Evolutionary conservation across 202 grass and related monocot genomes (phyloP).

Genomic region (Thinopyrum obtusiflorum): DNA sequence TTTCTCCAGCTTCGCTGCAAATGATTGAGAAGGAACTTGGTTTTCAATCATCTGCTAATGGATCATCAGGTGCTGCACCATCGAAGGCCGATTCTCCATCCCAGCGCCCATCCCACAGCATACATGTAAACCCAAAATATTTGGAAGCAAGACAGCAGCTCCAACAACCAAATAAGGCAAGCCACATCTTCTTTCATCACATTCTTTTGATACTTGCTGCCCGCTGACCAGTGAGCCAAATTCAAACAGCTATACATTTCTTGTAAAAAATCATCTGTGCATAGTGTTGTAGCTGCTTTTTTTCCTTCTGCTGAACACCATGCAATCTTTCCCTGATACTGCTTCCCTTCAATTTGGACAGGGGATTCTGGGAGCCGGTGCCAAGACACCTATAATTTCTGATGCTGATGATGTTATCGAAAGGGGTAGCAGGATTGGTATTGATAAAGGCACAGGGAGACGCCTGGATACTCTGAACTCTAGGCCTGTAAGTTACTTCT

Average conservation of each 20-base stretch:
- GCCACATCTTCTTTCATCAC: constrained; percentile 26
- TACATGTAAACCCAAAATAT: constrained; percentile 99
- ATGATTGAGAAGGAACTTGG: constrained; percentile 85
- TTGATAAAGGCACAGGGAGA: constrained; percentile 44
- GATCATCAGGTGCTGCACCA: constrained; percentile 51
- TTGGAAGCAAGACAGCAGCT: constrained; percentile 80
- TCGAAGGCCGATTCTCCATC: constrained; percentile 69
- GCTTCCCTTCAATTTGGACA: constrained; percentile 32
- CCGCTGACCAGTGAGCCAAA: too few species aligned
- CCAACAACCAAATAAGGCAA: constrained; percentile 63
- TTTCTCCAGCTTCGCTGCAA: constrained; percentile 64
- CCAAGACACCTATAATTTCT: constrained; percentile 39
- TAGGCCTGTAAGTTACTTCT: constrained; percentile 53
- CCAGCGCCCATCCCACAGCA: constrained; percentile 67
- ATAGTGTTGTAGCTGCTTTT: neutral
- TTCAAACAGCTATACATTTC: neutral
- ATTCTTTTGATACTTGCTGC: neutral
- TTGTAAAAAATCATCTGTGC: neutral
- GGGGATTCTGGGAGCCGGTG: constrained; percentile 43
- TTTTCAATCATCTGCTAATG: constrained; percentile 65
- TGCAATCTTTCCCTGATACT: constrained; percentile 22
- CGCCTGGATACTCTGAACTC: constrained; percentile 36
- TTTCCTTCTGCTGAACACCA: neutral
- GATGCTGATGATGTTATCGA: constrained; percentile 43
- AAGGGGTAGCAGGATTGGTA: constrained; percentile 37